Evolutionary conservation across 1,139 yeast species (phyloP).

Genomic region (Kodamaea sp.): DNA sequence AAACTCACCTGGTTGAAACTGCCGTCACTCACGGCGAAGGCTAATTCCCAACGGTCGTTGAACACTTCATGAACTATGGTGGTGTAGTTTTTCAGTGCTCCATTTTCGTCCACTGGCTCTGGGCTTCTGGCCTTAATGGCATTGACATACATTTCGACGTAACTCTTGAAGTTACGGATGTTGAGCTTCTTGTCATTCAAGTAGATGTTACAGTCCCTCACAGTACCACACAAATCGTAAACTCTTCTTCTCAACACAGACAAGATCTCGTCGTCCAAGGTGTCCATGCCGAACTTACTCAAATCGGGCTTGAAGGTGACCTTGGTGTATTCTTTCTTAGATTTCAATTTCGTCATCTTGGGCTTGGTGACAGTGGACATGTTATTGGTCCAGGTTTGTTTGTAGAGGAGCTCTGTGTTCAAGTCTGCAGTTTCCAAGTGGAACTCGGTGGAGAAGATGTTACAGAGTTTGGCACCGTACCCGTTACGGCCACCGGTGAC

Average conservation of each 20-base stretch:
- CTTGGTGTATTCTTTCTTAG: conserved; percentile 78
- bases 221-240: conserved; percentile 93
- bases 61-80: conserved; percentile 79
- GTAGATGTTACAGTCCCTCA: conserved; percentile 77
- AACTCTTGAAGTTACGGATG: conserved; percentile 75
- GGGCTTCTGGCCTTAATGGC: conserved; percentile 51
- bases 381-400: conserved; percentile 84
- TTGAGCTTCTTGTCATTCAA: conserved; percentile 75
- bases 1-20: conserved; percentile 92
- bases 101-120: conserved; percentile 30
- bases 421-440: conserved; percentile 88
- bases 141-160: conserved; percentile 86
- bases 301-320: conserved; percentile 90
- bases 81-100: conserved; percentile 37
- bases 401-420: conserved; percentile 58
- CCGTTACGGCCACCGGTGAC: conserved; percentile 99
- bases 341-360: conserved; percentile 59
- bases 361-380: conserved; percentile 83
- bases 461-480: conserved; percentile 92
- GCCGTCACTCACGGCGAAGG: conserved; percentile 92
- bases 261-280: conserved; percentile 76
- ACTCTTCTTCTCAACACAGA: conserved; percentile 92
- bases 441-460: conserved; percentile 89
- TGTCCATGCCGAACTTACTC: conserved; percentile 78
- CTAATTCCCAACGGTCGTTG: conserved; percentile 86